Evolutionary conservation across 2,329 filamentous ascomycete genomes (phyloP), one percentile per base, ranked within the genome.

Genomic region (Phialocephala sp.): DNA sequence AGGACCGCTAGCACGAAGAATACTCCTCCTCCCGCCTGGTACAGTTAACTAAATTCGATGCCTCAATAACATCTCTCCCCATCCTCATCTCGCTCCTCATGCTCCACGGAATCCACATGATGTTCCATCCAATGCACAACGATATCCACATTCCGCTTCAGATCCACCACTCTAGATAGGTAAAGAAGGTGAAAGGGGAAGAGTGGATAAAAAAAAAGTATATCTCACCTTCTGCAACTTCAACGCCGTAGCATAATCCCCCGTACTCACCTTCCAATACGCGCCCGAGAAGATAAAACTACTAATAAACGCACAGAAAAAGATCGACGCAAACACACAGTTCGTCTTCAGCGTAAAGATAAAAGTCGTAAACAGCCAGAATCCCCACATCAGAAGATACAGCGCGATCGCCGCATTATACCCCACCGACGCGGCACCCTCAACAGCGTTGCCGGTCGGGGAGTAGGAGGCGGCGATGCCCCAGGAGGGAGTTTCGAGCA

Each of bases 321-420:
- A 85, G 60, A 85, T 85, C 1, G 76, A 62, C 0, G 82, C 80
- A 65, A 85, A 84, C 1, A 84, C 80, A 2, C 75, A 68, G 69
- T 85, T 85, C 58, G 84, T 84, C 72, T 81, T 80, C 20, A 82
- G 74, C 0, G 82, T 82, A 67, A 85, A 85, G 56, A 85, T 73
- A 71, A 81, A 83, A 64, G 83, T 84, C 0, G 83, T 84, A 35
- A 82, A 79, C 18, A 85, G 73, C 11, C 81, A 82, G 50, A 85
- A 84, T 0, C 82, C 83, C 83, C 83, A 85, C 4, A 84, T 80
- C 5, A 85, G 74, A 4, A 84, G 75, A 69, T 84, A 85, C 4
- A 85, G 69, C 0, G 78, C 83, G 32, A 86, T 76, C 1, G 78
- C 80, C 0, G 81, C 77, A 65, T 85, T 86, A 75, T 80, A 84